Conservation (phyloP, 2,329 filamentous ascomycete species). For the Fusarium palustre region DNA sequence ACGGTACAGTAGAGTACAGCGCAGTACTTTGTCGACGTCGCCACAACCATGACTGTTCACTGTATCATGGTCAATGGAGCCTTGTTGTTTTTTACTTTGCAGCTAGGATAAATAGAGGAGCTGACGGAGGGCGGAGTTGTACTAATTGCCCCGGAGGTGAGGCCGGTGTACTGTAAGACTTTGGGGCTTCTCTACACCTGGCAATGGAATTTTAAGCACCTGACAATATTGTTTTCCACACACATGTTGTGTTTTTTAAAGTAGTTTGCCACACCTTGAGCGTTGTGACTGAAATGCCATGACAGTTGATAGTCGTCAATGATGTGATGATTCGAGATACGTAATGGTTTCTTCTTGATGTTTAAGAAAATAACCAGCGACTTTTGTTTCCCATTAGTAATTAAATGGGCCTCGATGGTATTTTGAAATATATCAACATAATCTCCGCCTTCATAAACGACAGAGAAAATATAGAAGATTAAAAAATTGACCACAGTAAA, state of each 20-base stretch:
- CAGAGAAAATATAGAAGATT: slow-evolving; percentile 1
- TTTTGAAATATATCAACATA: slow-evolving; percentile 23
- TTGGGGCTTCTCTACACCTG: slow-evolving; percentile 12
- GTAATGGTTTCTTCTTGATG: background rate
- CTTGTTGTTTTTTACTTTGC: slow-evolving; percentile 34
- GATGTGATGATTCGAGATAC: background rate
- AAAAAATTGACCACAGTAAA: slow-evolving; percentile 19
- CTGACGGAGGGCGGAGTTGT: slow-evolving; percentile 23
- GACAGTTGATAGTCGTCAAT: background rate
- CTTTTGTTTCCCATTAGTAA: slow-evolving; percentile 15
- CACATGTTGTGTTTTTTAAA: background rate
- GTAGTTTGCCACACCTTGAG: slow-evolving; percentile 33
- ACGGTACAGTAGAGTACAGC: background rate
- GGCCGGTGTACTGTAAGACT: slow-evolving; percentile 10
- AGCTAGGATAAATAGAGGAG: slow-evolving; percentile 30
- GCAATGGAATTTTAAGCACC: background rate
- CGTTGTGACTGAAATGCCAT: background rate
- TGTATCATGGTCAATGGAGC: slow-evolving; percentile 14
- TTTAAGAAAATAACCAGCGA: slow-evolving; percentile 3
- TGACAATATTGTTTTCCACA: slow-evolving; percentile 24
- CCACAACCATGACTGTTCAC: slow-evolving; percentile 20
- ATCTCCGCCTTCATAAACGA: background rate
- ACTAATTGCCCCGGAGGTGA: slow-evolving; percentile 27
- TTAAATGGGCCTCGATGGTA: slow-evolving; percentile 4
- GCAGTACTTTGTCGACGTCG: slow-evolving; percentile 28